A percentile compares a stretch with the other conserved stretches of the same genome.
These are phyloP conservation scores for Immersiporthe knoxdaviesiana DNA, from an alignment of 2,329 filamentous ascomycete species.

Conservation along the genomic window DNA sequence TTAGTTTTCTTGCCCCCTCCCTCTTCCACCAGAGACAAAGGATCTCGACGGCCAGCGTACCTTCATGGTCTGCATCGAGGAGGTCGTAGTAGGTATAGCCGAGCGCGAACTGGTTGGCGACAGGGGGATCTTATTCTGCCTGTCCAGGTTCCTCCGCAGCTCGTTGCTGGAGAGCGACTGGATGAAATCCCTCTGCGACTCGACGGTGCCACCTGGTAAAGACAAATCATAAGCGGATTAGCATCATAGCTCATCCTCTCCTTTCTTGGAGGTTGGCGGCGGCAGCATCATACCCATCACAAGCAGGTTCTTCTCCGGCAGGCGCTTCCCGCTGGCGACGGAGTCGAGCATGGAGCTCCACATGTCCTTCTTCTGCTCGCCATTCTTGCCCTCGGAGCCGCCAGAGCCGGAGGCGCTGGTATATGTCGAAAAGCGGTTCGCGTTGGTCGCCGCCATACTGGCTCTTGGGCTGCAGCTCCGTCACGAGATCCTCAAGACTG, in stretches of 20 bases:
- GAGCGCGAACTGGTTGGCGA: slow-evolving; percentile 89
- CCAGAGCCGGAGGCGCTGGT: slow-evolving; percentile 53
- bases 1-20: background rate
- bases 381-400: slow-evolving; percentile 60
- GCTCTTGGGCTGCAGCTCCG: slow-evolving; percentile 19
- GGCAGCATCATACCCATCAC: slow-evolving; percentile 77
- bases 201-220: slow-evolving; percentile 74
- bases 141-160: slow-evolving; percentile 56
- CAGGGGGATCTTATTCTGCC: slow-evolving; percentile 68
- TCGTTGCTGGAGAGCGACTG: slow-evolving; percentile 64
- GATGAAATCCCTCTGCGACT: slow-evolving; percentile 83
- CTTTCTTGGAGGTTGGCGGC: background rate
- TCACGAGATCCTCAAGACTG: slow-evolving; percentile 21
- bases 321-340: slow-evolving; percentile 84
- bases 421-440: slow-evolving; percentile 62
- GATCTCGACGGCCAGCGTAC: slow-evolving; percentile 57
- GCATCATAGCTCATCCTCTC: background rate
- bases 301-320: slow-evolving; percentile 90
- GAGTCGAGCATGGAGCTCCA: slow-evolving; percentile 93
- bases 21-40: background rate
- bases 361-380: slow-evolving; percentile 82
- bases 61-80: slow-evolving; percentile 90
- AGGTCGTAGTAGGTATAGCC: slow-evolving; percentile 97
- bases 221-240: slow-evolving; percentile 14
- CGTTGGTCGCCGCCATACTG: slow-evolving; percentile 46